These are phyloP conservation scores for Urtica urens DNA, from an alignment of 306 rosid genomes.

Conservation along the genomic window DNA sequence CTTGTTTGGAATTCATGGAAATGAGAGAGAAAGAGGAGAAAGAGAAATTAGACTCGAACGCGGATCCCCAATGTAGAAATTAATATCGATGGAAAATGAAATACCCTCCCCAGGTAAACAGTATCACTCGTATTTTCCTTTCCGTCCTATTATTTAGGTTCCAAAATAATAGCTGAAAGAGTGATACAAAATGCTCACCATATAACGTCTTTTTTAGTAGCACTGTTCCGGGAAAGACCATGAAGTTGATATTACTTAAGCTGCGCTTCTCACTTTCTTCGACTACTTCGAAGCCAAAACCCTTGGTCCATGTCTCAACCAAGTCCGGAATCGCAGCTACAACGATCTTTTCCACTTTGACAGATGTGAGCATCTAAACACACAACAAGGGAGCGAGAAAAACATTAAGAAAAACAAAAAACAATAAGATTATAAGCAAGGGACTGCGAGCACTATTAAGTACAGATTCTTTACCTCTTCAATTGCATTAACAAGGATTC, in stretches of 20 bases:
- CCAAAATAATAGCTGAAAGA: no score
- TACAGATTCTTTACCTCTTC: slow-evolving; percentile 57
- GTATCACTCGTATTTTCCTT: no score
- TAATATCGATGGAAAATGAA: no score
- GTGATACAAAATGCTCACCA: no score
- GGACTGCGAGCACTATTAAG: neutral
- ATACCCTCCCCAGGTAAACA: no score
- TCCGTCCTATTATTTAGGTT: no score
- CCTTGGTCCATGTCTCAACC: slow-evolving; percentile 81
- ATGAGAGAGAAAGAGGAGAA: no score
- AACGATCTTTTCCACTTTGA: slow-evolving; percentile 80
- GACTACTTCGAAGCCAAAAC: slow-evolving; percentile 71
- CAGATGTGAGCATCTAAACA: slow-evolving; percentile 58
- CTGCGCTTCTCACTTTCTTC: slow-evolving; percentile 49
- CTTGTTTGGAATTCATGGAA: no score
- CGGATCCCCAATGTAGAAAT: no score
- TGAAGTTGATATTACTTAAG: slow-evolving; percentile 57
- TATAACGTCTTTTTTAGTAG: slow-evolving; percentile 60
- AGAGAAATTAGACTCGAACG: no score
- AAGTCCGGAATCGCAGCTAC: slow-evolving; percentile 86
- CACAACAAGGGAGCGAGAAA: slow-evolving; percentile 14
- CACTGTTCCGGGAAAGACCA: slow-evolving; percentile 92
- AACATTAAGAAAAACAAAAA: neutral
- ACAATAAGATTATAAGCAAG: no score
- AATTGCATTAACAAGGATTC: slow-evolving; percentile 64